phyloP scores from a whole-genome alignment of 2,329 filamentous ascomycete genomes.

The Endoconidiophora polonica region DNA sequence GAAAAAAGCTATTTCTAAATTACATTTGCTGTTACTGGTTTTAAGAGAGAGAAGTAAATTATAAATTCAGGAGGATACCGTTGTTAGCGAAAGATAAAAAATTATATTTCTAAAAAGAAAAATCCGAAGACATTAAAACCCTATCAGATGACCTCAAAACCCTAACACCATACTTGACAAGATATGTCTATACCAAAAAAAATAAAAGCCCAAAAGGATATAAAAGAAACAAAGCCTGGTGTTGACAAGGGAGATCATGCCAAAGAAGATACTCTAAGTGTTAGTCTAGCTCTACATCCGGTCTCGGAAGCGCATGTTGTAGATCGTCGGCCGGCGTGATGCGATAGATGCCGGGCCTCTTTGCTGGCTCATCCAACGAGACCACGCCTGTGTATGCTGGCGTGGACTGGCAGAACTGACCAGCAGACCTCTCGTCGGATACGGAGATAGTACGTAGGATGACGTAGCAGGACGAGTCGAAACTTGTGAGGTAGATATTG shows the following conservation, averaged over 20 bases:
- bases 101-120: neutral
- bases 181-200: neutral
- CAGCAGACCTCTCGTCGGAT: no score
- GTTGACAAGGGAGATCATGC: neutral
- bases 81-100: neutral
- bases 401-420: neutral
- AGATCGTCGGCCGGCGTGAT: no score
- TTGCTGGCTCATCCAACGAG: constrained; percentile 13
- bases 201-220: no score
- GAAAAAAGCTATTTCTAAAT: no score
- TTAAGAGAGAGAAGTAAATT: neutral
- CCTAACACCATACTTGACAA: neutral
- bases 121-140: neutral
- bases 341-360: constrained; percentile 4
- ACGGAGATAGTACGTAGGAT: no score
- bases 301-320: constrained; percentile 4
- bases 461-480: no score
- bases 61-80: constrained; percentile 2
- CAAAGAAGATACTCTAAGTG: constrained; percentile 1
- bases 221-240: no score
- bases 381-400: constrained; percentile 12
- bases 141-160: no score
- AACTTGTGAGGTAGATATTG: no score
- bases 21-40: no score
- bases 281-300: neutral